Conservation (phyloP, 1,284 basidiomycete genomes). For the Takashimella tepidaria region DNA sequence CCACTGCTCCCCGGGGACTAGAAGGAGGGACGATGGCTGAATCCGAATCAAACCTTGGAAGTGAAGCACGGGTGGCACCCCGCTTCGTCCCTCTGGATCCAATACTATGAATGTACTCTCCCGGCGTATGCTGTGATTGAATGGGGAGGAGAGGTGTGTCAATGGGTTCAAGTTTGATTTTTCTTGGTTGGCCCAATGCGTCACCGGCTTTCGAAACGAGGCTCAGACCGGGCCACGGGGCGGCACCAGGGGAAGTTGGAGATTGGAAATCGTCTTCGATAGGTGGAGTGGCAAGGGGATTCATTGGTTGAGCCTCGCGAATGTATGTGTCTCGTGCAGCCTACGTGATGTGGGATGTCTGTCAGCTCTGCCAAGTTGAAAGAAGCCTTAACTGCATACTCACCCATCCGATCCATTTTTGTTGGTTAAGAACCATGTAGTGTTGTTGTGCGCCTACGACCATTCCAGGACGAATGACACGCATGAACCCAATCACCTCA, state of each 20-base stretch:
- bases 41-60: not conserved
- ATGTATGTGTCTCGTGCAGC: constrained; percentile 54
- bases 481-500: constrained; percentile 98
- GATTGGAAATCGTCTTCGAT: constrained; percentile 11
- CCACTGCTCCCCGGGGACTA: no score
- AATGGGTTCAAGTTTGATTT: constrained; percentile 13
- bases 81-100: constrained; percentile 20
- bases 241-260: not conserved
- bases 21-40: not conserved
- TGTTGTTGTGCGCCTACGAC: constrained; percentile 81
- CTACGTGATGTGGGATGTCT: no score
- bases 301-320: constrained; percentile 53
- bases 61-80: constrained; percentile 15
- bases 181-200: constrained; percentile 39
- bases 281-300: constrained; percentile 38
- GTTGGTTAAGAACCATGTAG: constrained; percentile 92
- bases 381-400: constrained; percentile 53
- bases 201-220: constrained; percentile 24
- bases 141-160: not conserved
- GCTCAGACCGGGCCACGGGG: not conserved
- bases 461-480: constrained; percentile 83
- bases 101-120: not conserved
- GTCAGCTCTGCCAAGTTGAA: constrained; percentile 51
- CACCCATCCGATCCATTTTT: constrained; percentile 91
- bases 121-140: not conserved